Evolutionary conservation across 768 basidiomycete species (phyloP), one percentile per base, ranked within the genome.

Genomic region (Kwoniella dejecticola): DNA sequence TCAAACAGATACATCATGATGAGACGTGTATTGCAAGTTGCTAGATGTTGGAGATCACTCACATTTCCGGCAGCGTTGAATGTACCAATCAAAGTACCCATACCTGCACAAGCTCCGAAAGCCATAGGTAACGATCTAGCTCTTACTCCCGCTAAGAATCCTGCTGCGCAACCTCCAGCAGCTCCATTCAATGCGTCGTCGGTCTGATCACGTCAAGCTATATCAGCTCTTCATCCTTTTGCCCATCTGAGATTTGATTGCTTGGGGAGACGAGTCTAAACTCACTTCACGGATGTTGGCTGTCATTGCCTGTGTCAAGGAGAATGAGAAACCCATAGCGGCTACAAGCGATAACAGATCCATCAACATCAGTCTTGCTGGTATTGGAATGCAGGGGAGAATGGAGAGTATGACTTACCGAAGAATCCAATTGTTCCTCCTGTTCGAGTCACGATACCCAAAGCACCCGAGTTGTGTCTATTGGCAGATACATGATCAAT

Each of bases 401-500:
- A n/a, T 6, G 11, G 17, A 38, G 36, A 38, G 40, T 40, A 47
- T 11, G 21, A 81, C 87, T 70, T 54, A 96, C 94, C 89, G 73
- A 96, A 95, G 78, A 91, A 86, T 11, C 89, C 92, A 76, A 95
- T 91, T 2, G 92, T 90, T 31, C 89, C 86, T 60, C 92, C 92
- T 30, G 88, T 90, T 66, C 92, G 83, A 53, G 91, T 91, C 69
- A 93, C 75, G 79, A 96, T 86, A 69, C 93, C 93, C 80, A 87
- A 83, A 58, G 89, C 90, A 71, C 90, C 93, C 67, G 83, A 83
- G 40, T 85, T 84, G 80, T 91, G 92, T 57, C 74, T 78, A 55
- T 33, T 6, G 15, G 23, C 33, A 15, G 15, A 42, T 38, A 41
- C 33, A 7, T 36, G 33, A 36, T 36, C 33, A n/a, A n/a, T n/a